Base-by-base conservation (phyloP, 192 early-diverging fungal genomes). In the Fimicolochytrium jonesii region DNA sequence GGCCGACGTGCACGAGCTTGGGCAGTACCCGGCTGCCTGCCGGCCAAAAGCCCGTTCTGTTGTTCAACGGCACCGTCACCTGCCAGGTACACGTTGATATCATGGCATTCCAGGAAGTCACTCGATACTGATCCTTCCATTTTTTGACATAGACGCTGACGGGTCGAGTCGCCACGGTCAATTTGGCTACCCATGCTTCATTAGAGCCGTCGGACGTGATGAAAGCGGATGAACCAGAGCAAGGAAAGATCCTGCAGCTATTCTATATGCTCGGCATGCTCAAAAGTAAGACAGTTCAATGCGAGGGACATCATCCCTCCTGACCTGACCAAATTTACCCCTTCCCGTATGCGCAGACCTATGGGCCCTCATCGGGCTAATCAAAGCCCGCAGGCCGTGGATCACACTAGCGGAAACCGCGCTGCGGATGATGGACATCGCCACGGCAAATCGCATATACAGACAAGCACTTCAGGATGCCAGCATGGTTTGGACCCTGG, bases 361-460 rank as follows among this genome's bases (percentile, higher is more conserved):
- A 4, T 80, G 78, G 75, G 37, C 61, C 7, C 58, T 70, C 11
- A 59, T 62, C 36, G 49, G 32, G 5, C 39, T 22, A 5, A 45
- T 80, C 0, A 41, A 29, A 31, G 61, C 62, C 1, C 25, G 34
- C 35, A 75, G 69, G 45, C 63, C 79, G 7, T 81, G 79, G 79
- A 60, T 43, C 23, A 71, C 66, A 67, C 62, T 81, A 17, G 79
- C 75, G 2, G 78, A 81, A 69, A 43, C 67, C 3, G 65, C 68
- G 4, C 64, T 81, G 9, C 56, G 68, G 2, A 53, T 68, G 3
- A 45, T 82, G 52, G 79, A 81, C 49, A 20, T 81, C 6, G 9
- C 22, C 18, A 63, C 64, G n/a, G 78, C 79, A 9, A 78, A 76
- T 56, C 68, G 78, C 6, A 64, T 82, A 10, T 81, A 81, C 47